Percentiles rank a stretch among this genome's conserved stretches.
phyloP scores from a whole-genome alignment of 139 green algal species.

The Diplosphaera chodatii region DNA sequence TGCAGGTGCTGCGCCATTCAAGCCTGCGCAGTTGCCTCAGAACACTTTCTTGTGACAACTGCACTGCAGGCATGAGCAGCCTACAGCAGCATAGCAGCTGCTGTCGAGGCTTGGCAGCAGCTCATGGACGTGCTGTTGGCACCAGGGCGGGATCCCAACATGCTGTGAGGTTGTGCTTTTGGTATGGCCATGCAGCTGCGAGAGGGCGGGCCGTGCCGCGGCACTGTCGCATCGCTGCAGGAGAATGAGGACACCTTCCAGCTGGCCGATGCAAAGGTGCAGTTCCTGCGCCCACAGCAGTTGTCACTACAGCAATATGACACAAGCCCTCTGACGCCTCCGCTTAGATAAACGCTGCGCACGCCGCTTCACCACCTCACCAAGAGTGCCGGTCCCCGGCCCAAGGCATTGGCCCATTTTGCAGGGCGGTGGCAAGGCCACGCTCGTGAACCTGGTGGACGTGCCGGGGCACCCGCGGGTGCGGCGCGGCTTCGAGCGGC shows the following conservation, averaged over 20 bases:
- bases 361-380: background rate
- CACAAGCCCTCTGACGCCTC: too few relatives aligned
- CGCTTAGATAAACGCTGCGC: too few relatives aligned
- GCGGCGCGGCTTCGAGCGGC: constrained; percentile 43
- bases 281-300: background rate
- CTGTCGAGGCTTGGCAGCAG: background rate
- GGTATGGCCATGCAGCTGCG: constrained; percentile 26
- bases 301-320: background rate
- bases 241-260: constrained; percentile 33
- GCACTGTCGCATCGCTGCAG: constrained; percentile 71
- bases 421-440: constrained; percentile 1
- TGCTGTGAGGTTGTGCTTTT: too few relatives aligned
- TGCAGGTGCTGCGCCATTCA: constrained; percentile 10
- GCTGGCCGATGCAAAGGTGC: constrained; percentile 21
- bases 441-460: constrained; percentile 61
- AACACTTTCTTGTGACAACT: too few relatives aligned
- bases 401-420: background rate
- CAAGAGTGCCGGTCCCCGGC: background rate
- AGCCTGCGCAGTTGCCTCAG: too few relatives aligned
- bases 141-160: background rate
- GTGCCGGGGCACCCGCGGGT: constrained; percentile 78
- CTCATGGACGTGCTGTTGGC: background rate
- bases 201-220: constrained; percentile 41
- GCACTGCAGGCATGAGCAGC: too few relatives aligned
- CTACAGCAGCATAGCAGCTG: too few relatives aligned